Evolutionary conservation across 176 grass and related monocot species (phyloP).

Genomic region (Oryza meyeriana): DNA sequence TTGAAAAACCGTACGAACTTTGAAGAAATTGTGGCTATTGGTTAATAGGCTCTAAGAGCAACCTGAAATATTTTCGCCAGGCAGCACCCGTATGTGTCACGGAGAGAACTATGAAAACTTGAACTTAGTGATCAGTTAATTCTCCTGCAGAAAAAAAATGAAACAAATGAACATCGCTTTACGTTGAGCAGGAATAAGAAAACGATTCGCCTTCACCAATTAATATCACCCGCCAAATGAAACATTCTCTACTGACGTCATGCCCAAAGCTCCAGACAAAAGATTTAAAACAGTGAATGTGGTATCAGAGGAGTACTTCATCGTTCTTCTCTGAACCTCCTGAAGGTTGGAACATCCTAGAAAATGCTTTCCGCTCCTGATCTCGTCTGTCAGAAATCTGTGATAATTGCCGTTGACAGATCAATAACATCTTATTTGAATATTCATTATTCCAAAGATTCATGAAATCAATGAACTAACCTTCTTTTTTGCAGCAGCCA

Average conservation of each 20-base stretch:
- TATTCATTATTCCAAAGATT: background rate
- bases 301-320: constrained; percentile 43
- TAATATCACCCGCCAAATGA: too few relatives aligned
- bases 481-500: constrained; percentile 85
- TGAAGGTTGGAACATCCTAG: constrained; percentile 79
- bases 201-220: too few relatives aligned
- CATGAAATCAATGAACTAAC: constrained; percentile 37
- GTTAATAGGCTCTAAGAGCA: background rate
- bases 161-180: background rate
- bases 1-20: background rate
- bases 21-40: background rate
- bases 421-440: constrained; percentile 15
- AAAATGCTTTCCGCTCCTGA: constrained; percentile 75
- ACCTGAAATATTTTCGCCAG: background rate
- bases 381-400: constrained; percentile 74
- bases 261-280: constrained; percentile 13
- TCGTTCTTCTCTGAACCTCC: constrained; percentile 55
- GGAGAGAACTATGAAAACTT: background rate
- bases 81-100: background rate
- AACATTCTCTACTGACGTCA: background rate
- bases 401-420: background rate
- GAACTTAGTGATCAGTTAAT: background rate
- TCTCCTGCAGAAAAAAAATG: constrained; percentile 29
- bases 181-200: too few relatives aligned
- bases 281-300: background rate